phyloP scores from a whole-genome alignment of 2,329 filamentous ascomycete genomes.

The Coniochaeta sp. region DNA sequence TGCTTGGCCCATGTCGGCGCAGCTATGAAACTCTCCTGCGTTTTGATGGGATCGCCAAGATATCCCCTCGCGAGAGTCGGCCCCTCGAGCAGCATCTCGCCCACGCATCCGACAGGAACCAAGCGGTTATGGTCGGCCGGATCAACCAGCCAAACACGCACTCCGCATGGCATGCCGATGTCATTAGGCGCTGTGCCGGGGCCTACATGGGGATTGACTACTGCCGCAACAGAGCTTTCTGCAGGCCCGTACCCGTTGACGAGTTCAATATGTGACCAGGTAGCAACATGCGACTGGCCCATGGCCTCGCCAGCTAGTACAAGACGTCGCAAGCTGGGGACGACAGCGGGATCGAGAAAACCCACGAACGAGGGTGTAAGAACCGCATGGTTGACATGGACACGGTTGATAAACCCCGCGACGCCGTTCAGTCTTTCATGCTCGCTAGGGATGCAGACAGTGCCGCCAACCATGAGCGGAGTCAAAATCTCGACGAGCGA shows the following conservation, averaged over 20 bases:
- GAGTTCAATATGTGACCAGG: constrained; percentile 17
- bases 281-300: constrained; percentile 12
- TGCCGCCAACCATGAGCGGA: constrained; percentile 15
- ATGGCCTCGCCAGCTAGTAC: constrained; percentile 21
- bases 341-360: constrained; percentile 17
- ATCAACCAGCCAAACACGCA: constrained; percentile 24
- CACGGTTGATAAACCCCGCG: constrained; percentile 19
- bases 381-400: constrained; percentile 16
- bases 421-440: constrained; percentile 30
- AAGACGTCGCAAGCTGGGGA: constrained; percentile 17
- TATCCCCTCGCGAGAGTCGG: constrained; percentile 13
- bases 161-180: constrained; percentile 17
- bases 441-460: constrained; percentile 32
- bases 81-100: constrained; percentile 16
- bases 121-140: constrained; percentile 15
- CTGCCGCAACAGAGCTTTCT: constrained; percentile 14
- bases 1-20: constrained; percentile 27
- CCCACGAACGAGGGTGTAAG: constrained; percentile 20
- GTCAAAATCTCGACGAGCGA: constrained; percentile 18
- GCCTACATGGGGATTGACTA: constrained; percentile 6
- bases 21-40: constrained; percentile 36
- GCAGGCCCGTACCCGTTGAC: constrained; percentile 18
- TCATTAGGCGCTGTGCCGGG: constrained; percentile 9
- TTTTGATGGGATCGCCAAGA: constrained; percentile 26
- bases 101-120: constrained; percentile 14